Base-by-base conservation (phyloP, 78 protist species). In the Corallochytrium limacisporum region DNA sequence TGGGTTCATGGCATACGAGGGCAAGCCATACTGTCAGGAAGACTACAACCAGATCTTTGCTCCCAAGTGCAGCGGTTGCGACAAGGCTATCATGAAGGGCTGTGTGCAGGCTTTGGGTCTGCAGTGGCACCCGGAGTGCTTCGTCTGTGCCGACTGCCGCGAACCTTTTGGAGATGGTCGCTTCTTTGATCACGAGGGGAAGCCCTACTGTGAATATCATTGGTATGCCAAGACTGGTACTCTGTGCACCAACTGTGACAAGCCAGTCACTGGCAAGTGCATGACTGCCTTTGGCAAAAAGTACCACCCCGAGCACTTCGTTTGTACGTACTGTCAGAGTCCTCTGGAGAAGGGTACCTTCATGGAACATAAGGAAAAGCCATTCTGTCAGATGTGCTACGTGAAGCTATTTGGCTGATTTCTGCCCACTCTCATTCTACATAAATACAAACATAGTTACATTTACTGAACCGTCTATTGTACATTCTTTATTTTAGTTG, bases 241-340 rank as follows among this genome's bases (percentile, higher is more conserved):
- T 10, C 48, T 73, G 10, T 73, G 79, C 16, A 33, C 38, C 2
- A 16, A 22, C 46, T 73, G 79, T 47, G 53, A 73, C 13, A 47
- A 53, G 56, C 72, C 79, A 13, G 47, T 73, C 55, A 3, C 8
- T 20, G 79, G 79, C 42, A 35, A 26, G 15, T 73, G 63, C 29
- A 54, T 73, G n/a, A 73, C 79, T 18, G 79, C 79, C 16, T 16
- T 62, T 22, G 76, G 39, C 54, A 62, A 48, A 9, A 33, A 33
- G 46, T 73, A n/a, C 47, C 79, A 73, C 57, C 73, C 71, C 37
- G 79, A 73, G 65, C 79, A 73, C 69, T 73, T 73, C 53, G 53
- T 62, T 51, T 73, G 79, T 55, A 33, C 43, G 26, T 51, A n/a
- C 65, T 73, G 79, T 31, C 51, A n/a, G 57, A 62, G 39, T 32